phyloP scores from a whole-genome alignment of 176 grass and related monocot species.

The Panicum miliaceum region DNA sequence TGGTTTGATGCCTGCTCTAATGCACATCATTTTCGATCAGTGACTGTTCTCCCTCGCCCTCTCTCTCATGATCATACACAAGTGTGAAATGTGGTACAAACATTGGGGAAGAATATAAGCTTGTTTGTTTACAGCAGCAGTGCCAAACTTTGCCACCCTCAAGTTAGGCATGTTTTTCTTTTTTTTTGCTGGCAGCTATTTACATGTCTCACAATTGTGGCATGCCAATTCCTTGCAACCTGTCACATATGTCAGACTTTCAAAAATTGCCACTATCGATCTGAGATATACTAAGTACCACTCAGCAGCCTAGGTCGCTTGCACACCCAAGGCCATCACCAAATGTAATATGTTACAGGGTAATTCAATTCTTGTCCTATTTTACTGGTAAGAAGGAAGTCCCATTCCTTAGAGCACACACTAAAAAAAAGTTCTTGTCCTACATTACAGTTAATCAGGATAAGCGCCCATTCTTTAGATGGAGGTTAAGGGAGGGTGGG shows the following conservation, averaged over 20 bases:
- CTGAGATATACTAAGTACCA: background rate
- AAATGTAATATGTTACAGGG: conserved; percentile 1
- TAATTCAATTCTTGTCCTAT: conserved; percentile 12
- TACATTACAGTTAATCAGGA: conserved; percentile 23
- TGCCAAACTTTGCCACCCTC: background rate
- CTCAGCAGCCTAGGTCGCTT: background rate
- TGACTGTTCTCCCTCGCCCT: background rate
- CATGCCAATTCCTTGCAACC: background rate
- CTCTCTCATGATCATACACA: background rate
- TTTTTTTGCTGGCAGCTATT: background rate
- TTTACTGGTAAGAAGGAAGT: conserved; percentile 16
- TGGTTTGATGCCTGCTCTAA: background rate
- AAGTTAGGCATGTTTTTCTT: background rate
- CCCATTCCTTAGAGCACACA: background rate
- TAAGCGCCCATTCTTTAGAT: background rate
- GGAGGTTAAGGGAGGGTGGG: background rate
- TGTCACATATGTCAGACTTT: background rate
- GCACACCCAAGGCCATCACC: background rate
- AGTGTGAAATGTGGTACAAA: conserved; percentile 25
- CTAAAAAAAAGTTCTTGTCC: background rate
- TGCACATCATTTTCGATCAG: background rate
- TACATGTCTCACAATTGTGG: background rate
- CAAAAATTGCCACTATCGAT: background rate
- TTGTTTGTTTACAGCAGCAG: too few species aligned
- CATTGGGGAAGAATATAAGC: background rate